phyloP scores from a whole-genome alignment of 176 grass and related monocot genomes.

The Aegilops tauschii region DNA sequence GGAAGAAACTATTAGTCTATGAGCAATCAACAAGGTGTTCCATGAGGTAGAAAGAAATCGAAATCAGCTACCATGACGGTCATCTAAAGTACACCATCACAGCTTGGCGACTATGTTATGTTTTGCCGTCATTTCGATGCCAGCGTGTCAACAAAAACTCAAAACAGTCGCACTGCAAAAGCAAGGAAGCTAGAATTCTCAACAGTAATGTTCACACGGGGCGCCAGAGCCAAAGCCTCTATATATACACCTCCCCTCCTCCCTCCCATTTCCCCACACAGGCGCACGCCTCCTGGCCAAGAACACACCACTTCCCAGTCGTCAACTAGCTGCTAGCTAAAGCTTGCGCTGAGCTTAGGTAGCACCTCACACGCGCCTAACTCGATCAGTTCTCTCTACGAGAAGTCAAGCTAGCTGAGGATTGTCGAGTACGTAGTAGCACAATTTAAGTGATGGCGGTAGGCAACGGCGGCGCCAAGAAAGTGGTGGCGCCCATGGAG shows the following conservation, averaged over 20 bases:
- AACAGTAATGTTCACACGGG: background rate
- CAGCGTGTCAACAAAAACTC: too few species aligned
- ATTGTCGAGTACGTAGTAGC: background rate
- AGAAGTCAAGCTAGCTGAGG: background rate
- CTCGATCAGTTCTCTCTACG: background rate
- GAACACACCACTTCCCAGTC: background rate
- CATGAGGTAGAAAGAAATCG: background rate
- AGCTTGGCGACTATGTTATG: background rate
- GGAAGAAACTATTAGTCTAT: background rate
- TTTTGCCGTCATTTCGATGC: background rate
- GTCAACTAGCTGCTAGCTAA: background rate
- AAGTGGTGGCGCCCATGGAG: constrained; percentile 33
- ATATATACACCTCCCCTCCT: background rate
- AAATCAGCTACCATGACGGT: background rate
- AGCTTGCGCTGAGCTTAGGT: background rate
- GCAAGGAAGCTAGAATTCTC: too few species aligned
- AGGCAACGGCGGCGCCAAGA: background rate
- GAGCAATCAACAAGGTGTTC: background rate
- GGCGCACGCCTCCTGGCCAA: background rate
- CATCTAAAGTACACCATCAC: background rate
- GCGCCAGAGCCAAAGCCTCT: background rate
- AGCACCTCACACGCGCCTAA: background rate
- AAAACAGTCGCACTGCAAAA: too few species aligned
- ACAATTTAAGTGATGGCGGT: background rate
- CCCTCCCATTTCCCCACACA: background rate